Base-by-base conservation (phyloP, 202 grass and related monocot species). In the Eragrostis tef region DNA sequence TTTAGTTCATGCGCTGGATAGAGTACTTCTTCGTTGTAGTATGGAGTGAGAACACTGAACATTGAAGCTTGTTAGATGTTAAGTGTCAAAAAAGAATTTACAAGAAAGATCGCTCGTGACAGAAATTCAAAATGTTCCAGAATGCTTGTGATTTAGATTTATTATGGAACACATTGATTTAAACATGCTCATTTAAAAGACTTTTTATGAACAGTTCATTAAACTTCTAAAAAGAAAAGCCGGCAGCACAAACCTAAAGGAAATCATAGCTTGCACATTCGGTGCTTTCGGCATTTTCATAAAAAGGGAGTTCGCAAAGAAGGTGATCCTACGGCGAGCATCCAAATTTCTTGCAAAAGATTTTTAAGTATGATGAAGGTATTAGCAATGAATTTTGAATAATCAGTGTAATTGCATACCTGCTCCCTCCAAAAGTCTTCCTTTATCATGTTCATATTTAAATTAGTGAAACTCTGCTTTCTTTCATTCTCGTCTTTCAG, bases 241-340 rank as follows among this genome's bases (percentile, higher is more conserved):
- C 10, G 49, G 59, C 11, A 43, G 27, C 68, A 77, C 87, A 72
- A 71, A 98, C 94, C 94, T 94, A 73, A 98, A 98, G 50, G 94
- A 98, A 70, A 92, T 90, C 94, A 98, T 98, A 81, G 94, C 79
- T 71, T 85, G 90, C 70, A 98, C 90, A 89, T 71, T 69, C 26
- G 90, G 92, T 86, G 94, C 88, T 62, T 15, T 66, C 21, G 94
- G 94, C 90, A 98, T 91, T 71, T 78, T 89, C 94, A 98, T 98
- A 88, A 98, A 98, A 57, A 98, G 84, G 12, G 94, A 98, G 87
- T 98, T 98, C 46, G 92, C 86, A 88, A 98, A 98, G 82, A 94
- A 98, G 39, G 94, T 98, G 66, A 98, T 91, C 67, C 94, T 92
- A 59, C 94, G 89, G 24, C 92, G 92, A 87, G 94, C 94, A 93